A percentile compares a stretch with the other conserved stretches of the same genome.
phyloP scores from a whole-genome alignment of 2,329 filamentous ascomycete species.

The Sporothrix euskadiensis region DNA sequence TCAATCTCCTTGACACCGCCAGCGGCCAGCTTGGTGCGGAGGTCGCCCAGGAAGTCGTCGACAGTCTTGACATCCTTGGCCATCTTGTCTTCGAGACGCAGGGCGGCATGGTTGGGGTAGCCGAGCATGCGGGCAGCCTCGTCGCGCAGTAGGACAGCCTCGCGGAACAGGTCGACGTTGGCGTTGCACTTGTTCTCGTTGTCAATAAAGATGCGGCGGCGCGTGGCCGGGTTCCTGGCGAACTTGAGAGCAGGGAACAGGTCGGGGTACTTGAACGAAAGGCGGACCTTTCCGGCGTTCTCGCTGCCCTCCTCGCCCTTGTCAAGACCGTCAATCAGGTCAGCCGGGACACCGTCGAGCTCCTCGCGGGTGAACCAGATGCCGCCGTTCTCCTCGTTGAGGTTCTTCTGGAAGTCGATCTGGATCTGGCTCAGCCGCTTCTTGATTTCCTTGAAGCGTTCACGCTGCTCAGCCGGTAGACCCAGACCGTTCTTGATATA shows the following conservation, averaged over 20 bases:
- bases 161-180: conserved; percentile 72
- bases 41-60: conserved; percentile 69
- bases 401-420: conserved; percentile 75
- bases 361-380: conserved; percentile 75
- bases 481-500: conserved; percentile 76
- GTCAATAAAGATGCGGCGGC: conserved; percentile 67
- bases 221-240: conserved; percentile 67
- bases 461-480: conserved; percentile 69
- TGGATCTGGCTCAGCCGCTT: conserved; percentile 72
- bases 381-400: conserved; percentile 81
- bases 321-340: conserved; percentile 66
- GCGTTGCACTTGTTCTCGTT: conserved; percentile 81
- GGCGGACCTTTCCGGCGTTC: conserved; percentile 69
- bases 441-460: conserved; percentile 85
- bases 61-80: conserved; percentile 74
- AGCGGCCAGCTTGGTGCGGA: conserved; percentile 65
- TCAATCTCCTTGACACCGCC: conserved; percentile 71
- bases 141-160: conserved; percentile 72
- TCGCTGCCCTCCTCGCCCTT: conserved; percentile 64
- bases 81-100: conserved; percentile 82
- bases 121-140: conserved; percentile 75
- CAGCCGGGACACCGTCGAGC: conserved; percentile 71
- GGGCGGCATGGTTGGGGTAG: conserved; percentile 73
- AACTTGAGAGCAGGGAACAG: conserved; percentile 78
- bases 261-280: conserved; percentile 83